Base-by-base conservation (phyloP, 1,284 basidiomycete genomes). In the Cutaneotrichosporon sp. region DNA sequence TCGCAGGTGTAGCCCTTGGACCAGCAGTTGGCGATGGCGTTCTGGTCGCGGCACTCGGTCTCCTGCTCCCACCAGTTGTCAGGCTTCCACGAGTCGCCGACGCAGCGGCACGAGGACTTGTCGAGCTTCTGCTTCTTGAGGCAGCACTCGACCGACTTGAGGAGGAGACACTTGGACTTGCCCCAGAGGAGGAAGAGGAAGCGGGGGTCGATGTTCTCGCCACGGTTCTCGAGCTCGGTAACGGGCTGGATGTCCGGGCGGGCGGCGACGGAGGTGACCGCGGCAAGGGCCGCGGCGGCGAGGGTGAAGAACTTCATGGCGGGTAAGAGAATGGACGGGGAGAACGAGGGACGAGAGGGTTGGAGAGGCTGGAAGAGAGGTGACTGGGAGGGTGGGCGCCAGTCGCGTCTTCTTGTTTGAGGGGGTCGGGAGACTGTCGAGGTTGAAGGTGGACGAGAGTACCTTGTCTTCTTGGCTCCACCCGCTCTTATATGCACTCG, bases 21-120 rank as follows among this genome's bases (percentile, higher is more conserved):
- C 62, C 62, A 63, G 58, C 62, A 63, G 45, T 59, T 45, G 49
- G 54, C 54, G 22, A 63, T 52, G 27, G 20, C 31, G 49, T 31
- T 50, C 18, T 51, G 22, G 43, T 56, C 55, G 16, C 31, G 9
- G 22, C 54, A 54, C 34, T 59, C 42, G 18, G 42, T 46, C 14
- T 50, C 50, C 25, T 46, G 49, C 50, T 34, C 50, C 36, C 31
- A 34, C 24, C 36, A 20, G 43, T 53, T 53, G 10, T 13, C 51
- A 34, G 51, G 51, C 11, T 53, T 25, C 51, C 51, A 53, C 4
- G 6, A 8, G 33, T 13, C 9, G 31, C 22, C 38, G n/a, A 24
- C 16, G 34, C 56, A 58, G n/a, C n/a, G 13, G 36, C 62, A 64
- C 9, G 60, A 43, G 45, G 31, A 45, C n/a, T 27, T 18, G 54